A percentile compares a stretch with the other conserved stretches of the same genome.
These are phyloP conservation scores for Saccharomycopsis olivae DNA, from an alignment of 805 yeast species.

Conservation along the genomic window DNA sequence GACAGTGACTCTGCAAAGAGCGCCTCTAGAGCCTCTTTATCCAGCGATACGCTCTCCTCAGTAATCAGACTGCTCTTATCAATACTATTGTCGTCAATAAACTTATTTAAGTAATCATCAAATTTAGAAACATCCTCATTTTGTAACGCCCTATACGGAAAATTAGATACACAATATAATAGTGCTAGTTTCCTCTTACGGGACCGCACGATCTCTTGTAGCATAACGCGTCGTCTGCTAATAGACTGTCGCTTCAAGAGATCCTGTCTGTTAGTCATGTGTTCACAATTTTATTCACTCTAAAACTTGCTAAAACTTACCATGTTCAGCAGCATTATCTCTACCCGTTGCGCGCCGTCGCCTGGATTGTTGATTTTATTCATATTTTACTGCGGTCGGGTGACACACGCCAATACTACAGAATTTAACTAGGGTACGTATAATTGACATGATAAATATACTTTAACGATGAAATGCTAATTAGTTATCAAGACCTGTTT, in stretches of 20 bases:
- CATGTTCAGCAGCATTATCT: no score
- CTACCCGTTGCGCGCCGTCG: no score
- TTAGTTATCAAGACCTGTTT: slow-evolving; percentile 36
- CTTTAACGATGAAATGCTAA: no score
- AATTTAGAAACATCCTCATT: slow-evolving; percentile 27
- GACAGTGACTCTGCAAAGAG: no score
- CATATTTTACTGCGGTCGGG: no score
- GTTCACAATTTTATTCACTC: no score
- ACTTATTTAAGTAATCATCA: slow-evolving; percentile 33
- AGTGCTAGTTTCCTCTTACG: slow-evolving; percentile 53
- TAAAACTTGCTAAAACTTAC: no score
- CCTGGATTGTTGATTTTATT: neutral
- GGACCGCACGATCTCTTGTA: slow-evolving; percentile 31
- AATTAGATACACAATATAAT: slow-evolving; percentile 46
- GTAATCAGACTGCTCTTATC: slow-evolving; percentile 35
- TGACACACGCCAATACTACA: no score
- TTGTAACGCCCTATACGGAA: slow-evolving; percentile 35
- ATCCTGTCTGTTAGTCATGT: no score
- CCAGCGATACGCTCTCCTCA: slow-evolving; percentile 20
- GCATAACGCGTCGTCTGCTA: slow-evolving; percentile 11
- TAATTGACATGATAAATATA: no score
- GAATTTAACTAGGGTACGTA: no score
- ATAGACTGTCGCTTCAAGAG: slow-evolving; percentile 16
- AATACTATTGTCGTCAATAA: slow-evolving; percentile 42
- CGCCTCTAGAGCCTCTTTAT: slow-evolving; percentile 6